Evolutionary conservation across 176 grass and related monocot species (phyloP), one percentile per base, ranked within the genome.

Genomic region (Carex scoparia): DNA sequence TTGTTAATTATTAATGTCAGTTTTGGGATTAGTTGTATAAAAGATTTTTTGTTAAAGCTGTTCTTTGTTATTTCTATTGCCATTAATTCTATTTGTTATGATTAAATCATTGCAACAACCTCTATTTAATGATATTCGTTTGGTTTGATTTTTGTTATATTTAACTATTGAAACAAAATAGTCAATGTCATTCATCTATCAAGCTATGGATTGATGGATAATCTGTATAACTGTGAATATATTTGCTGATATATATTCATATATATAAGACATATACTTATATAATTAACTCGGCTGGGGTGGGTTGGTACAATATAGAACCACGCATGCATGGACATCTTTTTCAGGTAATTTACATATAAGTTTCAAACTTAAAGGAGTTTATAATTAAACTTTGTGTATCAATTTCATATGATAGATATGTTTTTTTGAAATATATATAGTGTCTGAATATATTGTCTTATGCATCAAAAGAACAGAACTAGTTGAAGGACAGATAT

Each of bases 21-120:
- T 37, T 90, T 85, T 86, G 77, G 86, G 23, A 55, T 58, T 79
- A 79, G 74, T 79, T 79, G 74, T 79, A 79, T 15, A 56, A 79
- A 79, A 5, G 13, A 57, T 57, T 2, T 56, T 56, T 56, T 55
- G 51, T 57, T 78, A 57, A 78, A 56, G 48, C 13, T 78, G 51
- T 35, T 54, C 19, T 4, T 77, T 33, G 27, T 58, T 32, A 56
- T 79, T 33, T 79, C 74, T 79, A 1, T 79, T 57, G 30, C 31
- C 27, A 33, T 79, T 79, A 46, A 46, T 46, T 35, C 0, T 46
- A 79, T 79, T 78, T 57, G 51, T 57, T 37, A 58, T 58, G 28
- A 74, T 23, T 10, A 28, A 9, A 58, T 30, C 72, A 77, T 56
- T 77, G 72, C 72, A 77, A 77, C 71, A 12, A 53, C 72, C 72